Conservation (phyloP, 2,329 filamentous ascomycete genomes). For the Cordyceps cateniannulata region DNA sequence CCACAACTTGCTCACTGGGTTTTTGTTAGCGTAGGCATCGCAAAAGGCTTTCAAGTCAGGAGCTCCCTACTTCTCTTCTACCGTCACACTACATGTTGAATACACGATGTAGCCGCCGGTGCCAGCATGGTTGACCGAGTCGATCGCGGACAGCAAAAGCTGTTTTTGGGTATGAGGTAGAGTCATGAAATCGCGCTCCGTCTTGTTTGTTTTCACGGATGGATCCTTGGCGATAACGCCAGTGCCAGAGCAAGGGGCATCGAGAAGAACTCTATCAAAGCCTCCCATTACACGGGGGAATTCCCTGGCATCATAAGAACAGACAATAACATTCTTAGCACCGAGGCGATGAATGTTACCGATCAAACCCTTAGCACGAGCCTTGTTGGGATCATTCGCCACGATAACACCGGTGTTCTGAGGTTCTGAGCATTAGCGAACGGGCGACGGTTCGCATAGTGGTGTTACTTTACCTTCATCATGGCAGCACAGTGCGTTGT, state of each 20-base stretch:
- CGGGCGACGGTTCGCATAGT: not conserved
- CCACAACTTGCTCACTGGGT: constrained; percentile 77
- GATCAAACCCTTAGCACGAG: constrained; percentile 91
- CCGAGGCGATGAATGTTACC: constrained; percentile 96
- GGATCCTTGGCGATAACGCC: constrained; percentile 97
- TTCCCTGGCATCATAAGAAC: constrained; percentile 88
- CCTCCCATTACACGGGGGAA: constrained; percentile 94
- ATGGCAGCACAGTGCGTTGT: constrained; percentile 93
- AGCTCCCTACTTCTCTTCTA: constrained; percentile 62
- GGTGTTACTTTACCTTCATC: constrained; percentile 51
- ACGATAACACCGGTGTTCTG: constrained; percentile 87
- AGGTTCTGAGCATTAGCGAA: not conserved
- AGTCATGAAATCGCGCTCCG: constrained; percentile 86
- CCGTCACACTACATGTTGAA: constrained; percentile 89
- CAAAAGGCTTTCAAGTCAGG: not conserved
- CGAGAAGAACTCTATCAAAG: constrained; percentile 89
- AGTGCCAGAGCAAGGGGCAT: constrained; percentile 93
- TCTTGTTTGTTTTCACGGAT: constrained; percentile 97
- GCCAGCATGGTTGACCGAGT: constrained; percentile 84
- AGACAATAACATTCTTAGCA: constrained; percentile 89
- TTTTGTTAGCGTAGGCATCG: constrained; percentile 12
- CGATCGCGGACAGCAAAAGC: constrained; percentile 84
- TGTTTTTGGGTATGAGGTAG: constrained; percentile 95
- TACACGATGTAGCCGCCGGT: constrained; percentile 95
- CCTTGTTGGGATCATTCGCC: constrained; percentile 93